Evolutionary conservation across 169 alveolate species (phyloP).

Genomic region (Plasmodium gaboni): DNA sequence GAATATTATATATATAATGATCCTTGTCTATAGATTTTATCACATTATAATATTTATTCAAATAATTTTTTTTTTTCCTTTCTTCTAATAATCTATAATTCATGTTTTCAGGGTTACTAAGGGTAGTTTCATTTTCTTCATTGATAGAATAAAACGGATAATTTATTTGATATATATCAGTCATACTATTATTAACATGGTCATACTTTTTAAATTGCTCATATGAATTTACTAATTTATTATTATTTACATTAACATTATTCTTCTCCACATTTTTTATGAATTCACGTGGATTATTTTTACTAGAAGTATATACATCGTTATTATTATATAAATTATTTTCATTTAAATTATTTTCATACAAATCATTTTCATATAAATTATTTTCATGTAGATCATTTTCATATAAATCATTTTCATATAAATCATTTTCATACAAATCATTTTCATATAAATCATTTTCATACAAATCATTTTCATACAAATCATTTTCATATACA

Average conservation of each 20-base stretch:
- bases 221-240: no score
- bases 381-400: no score
- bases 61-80: not conserved
- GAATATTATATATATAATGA: not conserved
- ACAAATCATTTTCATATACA: not conserved
- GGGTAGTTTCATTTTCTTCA: not conserved
- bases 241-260: no score
- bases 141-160: not conserved
- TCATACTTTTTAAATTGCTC: not conserved
- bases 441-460: no score
- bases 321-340: no score
- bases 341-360: no score
- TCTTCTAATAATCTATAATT: conserved; percentile 1
- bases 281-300: no score
- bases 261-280: no score
- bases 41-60: not conserved
- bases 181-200: not conserved
- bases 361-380: no score
- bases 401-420: no score
- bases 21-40: not conserved
- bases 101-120: not conserved
- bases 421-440: no score
- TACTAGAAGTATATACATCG: no score
- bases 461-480: not conserved
- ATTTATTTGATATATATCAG: not conserved